Evolutionary conservation across 2,329 filamentous ascomycete genomes (phyloP).

Genomic region (Beauveria rudraprayagi): DNA sequence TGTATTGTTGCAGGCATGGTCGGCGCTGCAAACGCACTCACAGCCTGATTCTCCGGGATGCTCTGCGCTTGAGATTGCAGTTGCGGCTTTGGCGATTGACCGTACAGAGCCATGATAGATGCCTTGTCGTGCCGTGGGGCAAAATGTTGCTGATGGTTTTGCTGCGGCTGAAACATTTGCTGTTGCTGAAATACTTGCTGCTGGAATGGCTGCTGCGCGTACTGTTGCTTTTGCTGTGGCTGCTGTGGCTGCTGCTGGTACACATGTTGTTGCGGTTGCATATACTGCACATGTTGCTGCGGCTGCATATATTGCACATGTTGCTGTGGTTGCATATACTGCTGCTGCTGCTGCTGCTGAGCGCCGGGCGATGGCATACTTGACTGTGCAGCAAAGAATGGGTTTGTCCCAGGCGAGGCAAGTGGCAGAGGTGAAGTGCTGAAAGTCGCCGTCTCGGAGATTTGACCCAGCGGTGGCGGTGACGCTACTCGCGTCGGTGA

Average conservation of each 20-base stretch:
- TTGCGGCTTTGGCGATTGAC: constrained; percentile 41
- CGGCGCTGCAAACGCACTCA: constrained; percentile 18
- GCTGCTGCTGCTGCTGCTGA: constrained; percentile 18
- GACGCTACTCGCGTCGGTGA: constrained; percentile 44
- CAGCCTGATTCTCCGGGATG: constrained; percentile 22
- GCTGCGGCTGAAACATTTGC: constrained; percentile 14
- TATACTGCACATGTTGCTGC: constrained; percentile 11
- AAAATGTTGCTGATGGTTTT: constrained; percentile 29
- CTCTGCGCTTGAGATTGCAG: constrained; percentile 21
- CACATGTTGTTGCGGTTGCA: constrained; percentile 18
- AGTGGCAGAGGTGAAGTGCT: constrained; percentile 22
- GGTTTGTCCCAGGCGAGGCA: constrained; percentile 26
- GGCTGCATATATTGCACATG: constrained; percentile 15
- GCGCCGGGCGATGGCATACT: constrained; percentile 15
- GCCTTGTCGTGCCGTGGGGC: constrained; percentile 56
- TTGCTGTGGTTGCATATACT: constrained; percentile 23
- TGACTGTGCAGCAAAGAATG: constrained; percentile 31
- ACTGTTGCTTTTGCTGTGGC: constrained; percentile 13
- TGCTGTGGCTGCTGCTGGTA: constrained; percentile 16
- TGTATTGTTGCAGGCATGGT: constrained; percentile 16
- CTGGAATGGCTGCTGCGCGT: constrained; percentile 21
- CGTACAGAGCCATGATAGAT: constrained; percentile 70
- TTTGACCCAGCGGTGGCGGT: constrained; percentile 38
- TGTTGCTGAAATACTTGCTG: constrained; percentile 10
- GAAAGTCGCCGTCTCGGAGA: constrained; percentile 42